Base-by-base conservation (phyloP, 1,139 yeast species). In the Kodamaea suecica region DNA sequence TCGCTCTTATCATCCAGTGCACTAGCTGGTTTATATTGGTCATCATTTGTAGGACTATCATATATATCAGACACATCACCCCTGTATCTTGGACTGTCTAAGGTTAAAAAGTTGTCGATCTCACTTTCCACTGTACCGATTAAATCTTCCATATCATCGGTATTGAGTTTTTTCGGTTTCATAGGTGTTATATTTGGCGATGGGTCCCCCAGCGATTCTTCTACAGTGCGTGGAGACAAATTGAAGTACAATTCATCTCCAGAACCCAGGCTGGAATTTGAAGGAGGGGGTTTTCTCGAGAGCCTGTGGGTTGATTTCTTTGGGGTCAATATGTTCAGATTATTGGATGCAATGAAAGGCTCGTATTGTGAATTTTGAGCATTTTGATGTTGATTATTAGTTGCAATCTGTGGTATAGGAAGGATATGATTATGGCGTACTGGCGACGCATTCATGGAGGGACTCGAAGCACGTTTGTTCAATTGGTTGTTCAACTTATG, bases 51-150 rank as follows among this genome's bases (percentile, higher is more conserved):
- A 5, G 15, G 17, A 5, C 10, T 13, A 12, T 25, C 28, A 25
- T 25, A 11, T 4, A 5, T 25, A 17, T 34, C 37, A 11, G 28
- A 13, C 5, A 14, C 7, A 17, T 17, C 23, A 10, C 16, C 13
- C 6, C 11, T 24, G 29, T 31, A 21, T 7, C 17, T 15, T 5
- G 15, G 15, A 15, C 36, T 35, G 12, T 40, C 43, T 8, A 38
- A 23, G 16, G 34, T 37, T 27, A 40, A 30, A 29, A 48, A 48
- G 27, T 35, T 36, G 31, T 42, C 48, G 23, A 52, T 46, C 30
- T 52, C 55, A 9, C 34, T 36, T 20, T 52, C 54, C 23, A 52
- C 34, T 3, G 51, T 37, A 3, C 48, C 55, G 23, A 52, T 52
- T 12, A 50, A 44, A 30, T 49, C 52, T 37, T 40, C 39, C 44